These are phyloP conservation scores for Ajuga chamaepitys DNA, from an alignment of 257 asterid genomes.

Conservation along the genomic window DNA sequence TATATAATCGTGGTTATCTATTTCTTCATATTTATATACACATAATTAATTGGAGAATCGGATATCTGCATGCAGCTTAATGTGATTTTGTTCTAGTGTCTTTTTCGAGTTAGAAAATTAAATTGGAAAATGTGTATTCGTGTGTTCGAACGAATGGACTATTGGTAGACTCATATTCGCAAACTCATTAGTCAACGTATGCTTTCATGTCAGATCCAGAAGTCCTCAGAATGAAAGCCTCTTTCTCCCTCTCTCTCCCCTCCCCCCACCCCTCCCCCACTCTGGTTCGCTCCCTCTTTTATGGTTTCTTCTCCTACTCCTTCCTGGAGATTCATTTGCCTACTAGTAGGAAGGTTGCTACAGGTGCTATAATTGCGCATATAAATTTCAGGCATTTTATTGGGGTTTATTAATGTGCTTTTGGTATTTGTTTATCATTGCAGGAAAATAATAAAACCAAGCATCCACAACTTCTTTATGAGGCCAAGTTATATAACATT, in stretches of 20 bases:
- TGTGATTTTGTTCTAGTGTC: neutral
- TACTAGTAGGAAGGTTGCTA: neutral
- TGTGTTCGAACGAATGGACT: neutral
- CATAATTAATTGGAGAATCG: neutral
- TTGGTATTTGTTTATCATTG: slow-evolving; percentile 18
- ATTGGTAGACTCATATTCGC: neutral
- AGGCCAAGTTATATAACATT: slow-evolving; percentile 83
- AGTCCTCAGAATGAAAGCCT: neutral
- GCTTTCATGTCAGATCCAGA: neutral
- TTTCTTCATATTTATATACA: neutral
- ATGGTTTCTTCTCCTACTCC: neutral
- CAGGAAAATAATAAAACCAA: slow-evolving; percentile 92
- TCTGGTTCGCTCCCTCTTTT: no score
- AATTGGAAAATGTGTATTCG: neutral
- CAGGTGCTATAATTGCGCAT: neutral
- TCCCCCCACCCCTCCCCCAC: no score
- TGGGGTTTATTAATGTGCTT: neutral
- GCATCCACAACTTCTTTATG: slow-evolving; percentile 91
- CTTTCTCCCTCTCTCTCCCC: neutral
- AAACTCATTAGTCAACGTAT: neutral
- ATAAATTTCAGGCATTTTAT: neutral
- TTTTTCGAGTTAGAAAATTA: neutral
- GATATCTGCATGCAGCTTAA: slow-evolving; percentile 20
- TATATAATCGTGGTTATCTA: neutral
- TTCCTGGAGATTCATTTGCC: neutral